phyloP scores from a whole-genome alignment of 345 rosid species.

The Hibiscus syriacus region DNA sequence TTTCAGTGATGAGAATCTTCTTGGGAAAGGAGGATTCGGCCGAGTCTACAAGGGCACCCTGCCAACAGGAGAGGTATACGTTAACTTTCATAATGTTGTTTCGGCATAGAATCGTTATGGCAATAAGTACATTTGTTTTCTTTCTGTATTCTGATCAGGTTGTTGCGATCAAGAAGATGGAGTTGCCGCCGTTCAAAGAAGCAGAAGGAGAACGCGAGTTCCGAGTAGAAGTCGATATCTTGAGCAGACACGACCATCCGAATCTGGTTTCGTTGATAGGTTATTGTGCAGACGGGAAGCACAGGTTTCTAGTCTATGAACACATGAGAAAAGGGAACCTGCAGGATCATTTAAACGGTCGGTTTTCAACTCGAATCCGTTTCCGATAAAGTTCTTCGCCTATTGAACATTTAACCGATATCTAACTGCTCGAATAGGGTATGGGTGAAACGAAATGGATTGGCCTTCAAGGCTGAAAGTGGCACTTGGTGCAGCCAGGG shows the following conservation, averaged over 20 bases:
- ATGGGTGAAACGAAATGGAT: conserved; percentile 69
- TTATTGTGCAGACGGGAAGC: conserved; percentile 89
- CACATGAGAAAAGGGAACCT: conserved; percentile 89
- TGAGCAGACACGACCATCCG: conserved; percentile 92
- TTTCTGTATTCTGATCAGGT: conserved; percentile 39
- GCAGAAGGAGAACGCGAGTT: conserved; percentile 91
- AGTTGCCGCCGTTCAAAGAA: conserved; percentile 66
- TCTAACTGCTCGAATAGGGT: conserved; percentile 37
- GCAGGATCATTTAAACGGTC: conserved; percentile 90
- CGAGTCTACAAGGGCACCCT: conserved; percentile 73
- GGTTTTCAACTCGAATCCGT: conserved; percentile 15
- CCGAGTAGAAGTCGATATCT: conserved; percentile 88
- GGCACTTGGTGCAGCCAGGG: conserved; percentile 70
- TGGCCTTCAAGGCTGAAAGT: conserved; percentile 80
- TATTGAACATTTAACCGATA: conserved; percentile 3
- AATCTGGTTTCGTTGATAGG: conserved; percentile 88
- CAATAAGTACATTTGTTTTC: background rate
- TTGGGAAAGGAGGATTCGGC: conserved; percentile 93
- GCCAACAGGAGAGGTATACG: conserved; percentile 79
- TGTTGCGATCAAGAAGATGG: conserved; percentile 97
- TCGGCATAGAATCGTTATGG: background rate
- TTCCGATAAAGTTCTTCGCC: background rate
- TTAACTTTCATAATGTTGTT: background rate
- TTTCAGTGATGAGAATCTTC: conserved; percentile 60
- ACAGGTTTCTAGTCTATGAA: conserved; percentile 86